Evolutionary conservation across 139 green algal genomes (phyloP), one percentile per base, ranked within the genome.

Genomic region (Chlorella sp.): DNA sequence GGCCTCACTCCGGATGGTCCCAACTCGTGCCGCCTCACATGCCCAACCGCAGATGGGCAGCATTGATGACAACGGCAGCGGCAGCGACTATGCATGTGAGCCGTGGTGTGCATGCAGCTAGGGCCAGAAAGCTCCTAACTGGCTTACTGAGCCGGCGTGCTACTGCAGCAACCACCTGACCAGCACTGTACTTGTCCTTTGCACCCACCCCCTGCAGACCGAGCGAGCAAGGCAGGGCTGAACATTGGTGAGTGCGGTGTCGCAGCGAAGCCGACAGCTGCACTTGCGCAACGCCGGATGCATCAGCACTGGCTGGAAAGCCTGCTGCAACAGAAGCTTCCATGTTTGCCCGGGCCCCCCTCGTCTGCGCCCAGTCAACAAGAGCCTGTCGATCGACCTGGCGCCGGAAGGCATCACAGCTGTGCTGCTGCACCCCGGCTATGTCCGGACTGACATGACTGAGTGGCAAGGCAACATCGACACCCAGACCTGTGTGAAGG

Each of bases 141-240:
- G 51, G n/a, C n/a, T n/a, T n/a, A n/a, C 51, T 60, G 51, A 3
- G 16, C 13, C 14, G 51, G 51, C 51, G 24, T 54, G 46, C 46
- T 60, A 11, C 51, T 24, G 51, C 51, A 60, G 2, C n/a, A n/a
- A n/a, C n/a, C n/a, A n/a, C n/a, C n/a, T n/a, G n/a, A n/a, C n/a
- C n/a, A n/a, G n/a, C n/a, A n/a, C n/a, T n/a, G n/a, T n/a, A n/a
- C n/a, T n/a, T n/a, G n/a, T n/a, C n/a, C n/a, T n/a, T n/a, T n/a
- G n/a, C n/a, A n/a, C n/a, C n/a, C n/a, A n/a, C n/a, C n/a, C n/a
- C n/a, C n/a, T 24, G 51, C 51, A 60, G 51, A 95, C 80, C 80
- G 92, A 11, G 89, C 93, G 3, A 91, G 80, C 82, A 96, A 97
- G 90, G 88, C 89, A 0, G 94, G 92, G 0, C 87, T 96, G 41